A percentile compares a stretch with the other conserved stretches of the same genome.
Conservation (phyloP, 1,284 basidiomycete species). For the Abortiporus biennis region DNA sequence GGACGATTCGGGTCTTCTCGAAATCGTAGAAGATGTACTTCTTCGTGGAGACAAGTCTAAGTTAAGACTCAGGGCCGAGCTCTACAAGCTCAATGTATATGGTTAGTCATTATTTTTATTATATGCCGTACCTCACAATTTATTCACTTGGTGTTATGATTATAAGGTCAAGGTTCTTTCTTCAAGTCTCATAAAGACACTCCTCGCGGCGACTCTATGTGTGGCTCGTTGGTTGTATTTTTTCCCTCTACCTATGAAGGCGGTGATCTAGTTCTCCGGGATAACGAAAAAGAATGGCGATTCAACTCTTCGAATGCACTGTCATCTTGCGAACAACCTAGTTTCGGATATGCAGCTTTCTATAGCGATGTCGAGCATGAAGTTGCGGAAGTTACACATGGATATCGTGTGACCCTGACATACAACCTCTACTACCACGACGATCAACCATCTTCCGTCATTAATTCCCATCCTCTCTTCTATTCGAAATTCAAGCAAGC, state of each 20-base stretch:
- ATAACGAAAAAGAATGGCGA: constrained; percentile 23
- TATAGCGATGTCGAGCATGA: constrained; percentile 41
- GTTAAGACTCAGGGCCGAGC: constrained; percentile 14
- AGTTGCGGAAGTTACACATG: constrained; percentile 31
- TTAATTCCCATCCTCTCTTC: neutral
- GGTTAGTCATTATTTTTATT: constrained; percentile 12
- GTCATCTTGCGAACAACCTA: constrained; percentile 5
- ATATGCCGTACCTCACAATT: neutral
- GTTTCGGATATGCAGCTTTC: constrained; percentile 31
- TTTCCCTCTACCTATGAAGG: constrained; percentile 36
- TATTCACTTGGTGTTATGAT: too few species aligned
- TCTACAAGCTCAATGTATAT: constrained; percentile 26
- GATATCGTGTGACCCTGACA: constrained; percentile 37
- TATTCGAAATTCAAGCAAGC: constrained; percentile 5
- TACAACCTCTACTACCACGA: constrained; percentile 13
- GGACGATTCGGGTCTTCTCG: constrained; percentile 16
- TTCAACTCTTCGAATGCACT: constrained; percentile 28
- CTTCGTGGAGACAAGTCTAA: constrained; percentile 12
- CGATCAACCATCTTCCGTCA: neutral
- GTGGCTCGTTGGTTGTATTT: constrained; percentile 40
- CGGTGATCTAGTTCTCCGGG: constrained; percentile 30
- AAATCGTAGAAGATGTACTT: constrained; percentile 15
- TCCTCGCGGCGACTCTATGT: constrained; percentile 31
- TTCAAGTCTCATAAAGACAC: constrained; percentile 39
- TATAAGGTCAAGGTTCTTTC: constrained; percentile 34